Base-by-base conservation (phyloP, 2,329 filamentous ascomycete genomes). In the Talaromyces funiculosus region DNA sequence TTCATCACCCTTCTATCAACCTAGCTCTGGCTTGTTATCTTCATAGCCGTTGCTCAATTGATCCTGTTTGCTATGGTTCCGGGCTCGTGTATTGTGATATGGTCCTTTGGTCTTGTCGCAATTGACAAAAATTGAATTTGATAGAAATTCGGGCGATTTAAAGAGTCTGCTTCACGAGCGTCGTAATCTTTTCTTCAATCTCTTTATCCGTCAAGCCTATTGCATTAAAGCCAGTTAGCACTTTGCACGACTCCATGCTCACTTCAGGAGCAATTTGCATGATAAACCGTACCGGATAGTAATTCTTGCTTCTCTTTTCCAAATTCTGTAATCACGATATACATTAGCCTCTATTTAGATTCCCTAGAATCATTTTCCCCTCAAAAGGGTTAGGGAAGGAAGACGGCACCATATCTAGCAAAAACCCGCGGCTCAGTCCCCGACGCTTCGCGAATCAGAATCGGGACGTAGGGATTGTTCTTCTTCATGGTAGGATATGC, bases 401-500 rank as follows among this genome's bases (percentile, higher is more conserved):
- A 40, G 20, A 60, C 86, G 71, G n/a, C 77, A 96, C 91, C 93
- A 75, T 95, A 99, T 86, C 94, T 84, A 68, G 93, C 92, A 77
- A 89, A 97, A 65, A 99, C 86, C 76, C 86, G 89, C 65, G 94
- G 93, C 74, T 89, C 81, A 59, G 90, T 90, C 71, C 90, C 91
- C 68, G 85, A 81, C 57, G 93, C 94, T 82, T 97, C 94, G 73
- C 94, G 90, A 72, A 99, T 87, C 82, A 99, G 82, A 78, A 99
- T 97, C 59, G 94, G 94, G 53, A 85, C 92, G 77, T 90, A 82
- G 61, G 94, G 94, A 81, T 99, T 99, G 84, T 93, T 90, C 83
- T 96, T 95, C 86, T 99, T 99, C 93, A 99, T 97, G 63, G 90
- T 94, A 51, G 94, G 94, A 78, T 99, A 99, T 67, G 92, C 87